phyloP scores from a whole-genome alignment of 768 basidiomycete species.

The Russula sp. region DNA sequence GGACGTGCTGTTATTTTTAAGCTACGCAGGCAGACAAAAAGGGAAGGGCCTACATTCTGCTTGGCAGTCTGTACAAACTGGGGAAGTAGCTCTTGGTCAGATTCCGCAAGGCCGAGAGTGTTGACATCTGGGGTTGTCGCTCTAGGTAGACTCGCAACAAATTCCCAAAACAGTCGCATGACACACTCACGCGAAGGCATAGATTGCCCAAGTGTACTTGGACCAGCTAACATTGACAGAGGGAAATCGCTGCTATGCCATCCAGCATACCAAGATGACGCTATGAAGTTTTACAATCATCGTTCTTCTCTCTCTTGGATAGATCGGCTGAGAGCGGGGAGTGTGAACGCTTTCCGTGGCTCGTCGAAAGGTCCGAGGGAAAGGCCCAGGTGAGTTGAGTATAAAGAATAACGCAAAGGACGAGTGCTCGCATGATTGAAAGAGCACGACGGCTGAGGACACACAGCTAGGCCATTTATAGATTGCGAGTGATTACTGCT shows the following conservation, averaged over 20 bases:
- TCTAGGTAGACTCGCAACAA: slow-evolving; percentile 30
- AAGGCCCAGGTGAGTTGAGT: slow-evolving; percentile 7
- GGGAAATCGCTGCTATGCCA: slow-evolving; percentile 55
- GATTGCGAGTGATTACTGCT: too few species aligned
- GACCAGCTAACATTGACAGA: slow-evolving; percentile 58
- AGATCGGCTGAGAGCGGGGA: background rate
- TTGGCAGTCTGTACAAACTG: slow-evolving; percentile 53
- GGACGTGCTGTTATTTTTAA: slow-evolving; percentile 45
- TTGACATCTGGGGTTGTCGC: slow-evolving; percentile 38
- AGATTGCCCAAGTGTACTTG: slow-evolving; percentile 65
- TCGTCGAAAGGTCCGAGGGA: background rate
- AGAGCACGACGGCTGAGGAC: background rate
- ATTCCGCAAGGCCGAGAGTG: slow-evolving; percentile 38
- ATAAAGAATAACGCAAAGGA: slow-evolving; percentile 3
- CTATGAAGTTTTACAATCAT: slow-evolving; percentile 33
- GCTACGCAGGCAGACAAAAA: background rate
- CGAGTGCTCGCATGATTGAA: background rate
- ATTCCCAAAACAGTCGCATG: background rate
- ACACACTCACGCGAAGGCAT: slow-evolving; percentile 58
- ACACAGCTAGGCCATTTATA: too few species aligned
- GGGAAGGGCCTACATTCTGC: slow-evolving; percentile 35
- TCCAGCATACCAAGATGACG: slow-evolving; percentile 64
- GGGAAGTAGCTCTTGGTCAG: slow-evolving; percentile 51
- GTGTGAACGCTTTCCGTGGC: background rate
- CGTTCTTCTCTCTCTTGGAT: background rate